phyloP scores from a whole-genome alignment of 495 filamentous ascomycete genomes.

The Penicillium cataractarum region DNA sequence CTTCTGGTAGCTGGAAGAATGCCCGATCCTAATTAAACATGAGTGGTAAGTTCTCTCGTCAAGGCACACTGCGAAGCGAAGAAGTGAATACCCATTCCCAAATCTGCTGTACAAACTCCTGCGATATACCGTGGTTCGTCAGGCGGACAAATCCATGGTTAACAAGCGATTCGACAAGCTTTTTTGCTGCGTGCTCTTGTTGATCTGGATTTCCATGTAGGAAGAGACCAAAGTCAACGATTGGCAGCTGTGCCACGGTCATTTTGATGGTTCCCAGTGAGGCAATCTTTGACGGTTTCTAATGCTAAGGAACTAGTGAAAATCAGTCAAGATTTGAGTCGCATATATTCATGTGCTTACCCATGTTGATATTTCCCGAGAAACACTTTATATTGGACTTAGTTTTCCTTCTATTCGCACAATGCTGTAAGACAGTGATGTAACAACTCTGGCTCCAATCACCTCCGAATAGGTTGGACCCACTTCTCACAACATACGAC shows the following conservation, averaged over 20 bases:
- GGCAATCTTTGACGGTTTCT: neutral
- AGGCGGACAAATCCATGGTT: neutral
- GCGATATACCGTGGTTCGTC: neutral
- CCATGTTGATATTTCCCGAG: neutral
- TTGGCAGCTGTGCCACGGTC: neutral
- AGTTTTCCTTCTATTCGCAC: neutral
- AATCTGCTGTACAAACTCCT: neutral
- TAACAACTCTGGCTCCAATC: neutral
- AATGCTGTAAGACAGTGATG: neutral
- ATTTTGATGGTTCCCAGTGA: neutral
- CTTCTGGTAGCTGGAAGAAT: neutral
- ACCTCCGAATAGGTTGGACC: neutral
- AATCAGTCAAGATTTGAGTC: neutral
- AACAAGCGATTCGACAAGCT: neutral
- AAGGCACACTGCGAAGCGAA: neutral
- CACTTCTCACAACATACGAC: neutral
- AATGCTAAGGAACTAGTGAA: neutral
- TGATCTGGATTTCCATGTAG: neutral
- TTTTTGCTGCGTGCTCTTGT: neutral
- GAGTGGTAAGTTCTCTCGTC: neutral
- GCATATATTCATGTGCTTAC: neutral
- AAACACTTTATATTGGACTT: neutral
- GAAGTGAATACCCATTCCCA: neutral
- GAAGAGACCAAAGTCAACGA: neutral
- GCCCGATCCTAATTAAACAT: neutral